These are phyloP conservation scores for Vitis amurensis DNA, from an alignment of 164 flowering plant species.

Conservation along the genomic window DNA sequence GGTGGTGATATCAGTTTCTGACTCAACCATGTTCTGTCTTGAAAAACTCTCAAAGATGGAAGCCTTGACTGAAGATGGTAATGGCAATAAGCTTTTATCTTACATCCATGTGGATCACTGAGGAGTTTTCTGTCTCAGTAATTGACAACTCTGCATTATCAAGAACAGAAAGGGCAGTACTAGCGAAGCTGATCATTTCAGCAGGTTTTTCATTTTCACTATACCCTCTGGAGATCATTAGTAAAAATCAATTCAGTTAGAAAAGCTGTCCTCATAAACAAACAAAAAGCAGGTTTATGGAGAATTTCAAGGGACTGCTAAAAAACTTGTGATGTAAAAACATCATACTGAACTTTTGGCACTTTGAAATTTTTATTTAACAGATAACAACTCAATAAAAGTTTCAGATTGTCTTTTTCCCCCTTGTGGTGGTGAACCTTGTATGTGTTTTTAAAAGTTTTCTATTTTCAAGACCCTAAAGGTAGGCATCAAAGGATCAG, in stretches of 20 bases:
- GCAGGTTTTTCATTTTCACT: slow-evolving; percentile 39
- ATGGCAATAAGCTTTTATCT: slow-evolving; percentile 84
- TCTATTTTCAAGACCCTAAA: no score
- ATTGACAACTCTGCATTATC: slow-evolving; percentile 69
- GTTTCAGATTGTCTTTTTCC: no score
- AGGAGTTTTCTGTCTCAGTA: slow-evolving; percentile 35
- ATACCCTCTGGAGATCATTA: slow-evolving; percentile 54
- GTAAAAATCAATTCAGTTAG: neutral
- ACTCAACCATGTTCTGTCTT: slow-evolving; percentile 78
- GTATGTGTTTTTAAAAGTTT: no score
- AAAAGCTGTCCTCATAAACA: no score
- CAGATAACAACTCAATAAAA: no score
- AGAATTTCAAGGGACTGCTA: no score
- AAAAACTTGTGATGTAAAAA: no score
- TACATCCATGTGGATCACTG: slow-evolving; percentile 87
- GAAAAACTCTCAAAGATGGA: slow-evolving; percentile 95
- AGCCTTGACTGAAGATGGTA: slow-evolving; percentile 75
- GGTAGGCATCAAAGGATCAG: no score
- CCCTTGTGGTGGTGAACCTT: no score
- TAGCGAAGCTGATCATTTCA: slow-evolving; percentile 72
- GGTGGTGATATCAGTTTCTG: slow-evolving; percentile 71
- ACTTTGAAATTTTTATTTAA: no score
- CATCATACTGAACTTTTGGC: no score
- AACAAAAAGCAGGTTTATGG: no score
- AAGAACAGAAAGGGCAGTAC: slow-evolving; percentile 63